Evolutionary conservation across 2,329 filamentous ascomycete species (phyloP), one percentile per base, ranked within the genome.

Genomic region (Diaporthe capsici): DNA sequence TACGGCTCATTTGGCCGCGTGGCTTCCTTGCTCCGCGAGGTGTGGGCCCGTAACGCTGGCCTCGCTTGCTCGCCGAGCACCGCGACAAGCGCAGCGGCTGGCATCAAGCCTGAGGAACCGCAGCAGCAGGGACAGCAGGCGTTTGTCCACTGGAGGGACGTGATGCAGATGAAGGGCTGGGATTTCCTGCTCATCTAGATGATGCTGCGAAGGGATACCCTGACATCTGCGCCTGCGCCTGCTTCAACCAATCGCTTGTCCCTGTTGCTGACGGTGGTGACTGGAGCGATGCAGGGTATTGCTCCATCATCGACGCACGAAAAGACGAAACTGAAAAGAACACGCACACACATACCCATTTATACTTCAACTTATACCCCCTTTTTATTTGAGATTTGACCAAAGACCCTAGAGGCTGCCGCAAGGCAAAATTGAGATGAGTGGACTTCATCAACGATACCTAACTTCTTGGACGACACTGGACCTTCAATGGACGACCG

Each of bases 91-190:
- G 80, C 82, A 42, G 81, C 80, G 57, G 83, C 83, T 44, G 84
- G 85, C 75, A 77, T 77, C 73, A 77, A 77, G 73, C 70, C 71
- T 2, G 76, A 77, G 83, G 82, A 75, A 77, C 79, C 77, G 78
- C 83, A 78, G 81, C 83, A 80, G 84, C 74, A 67, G 75, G 75
- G 75, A 71, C 67, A 81, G 78, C 78, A 77, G 74, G 79, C 79
- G 75, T 93, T 93, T 86, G 91, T 98, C 85, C 95, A 96, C 92
- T 98, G 96, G 96, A 90, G 96, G 87, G 94, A 98, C 86, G 91
- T 96, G 83, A 98, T 98, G 95, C 92, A 91, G 86, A 91, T 93
- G 86, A 97, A 96, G 87, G 92, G 92, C 80, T 98, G 95, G 96
- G 95, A 98, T 84, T 97, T 95, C 87, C 89, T 98, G 84, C 91